Evolutionary conservation across 2,329 filamentous ascomycete genomes (phyloP), one percentile per base, ranked within the genome.

Genomic region (Nemania serpens): DNA sequence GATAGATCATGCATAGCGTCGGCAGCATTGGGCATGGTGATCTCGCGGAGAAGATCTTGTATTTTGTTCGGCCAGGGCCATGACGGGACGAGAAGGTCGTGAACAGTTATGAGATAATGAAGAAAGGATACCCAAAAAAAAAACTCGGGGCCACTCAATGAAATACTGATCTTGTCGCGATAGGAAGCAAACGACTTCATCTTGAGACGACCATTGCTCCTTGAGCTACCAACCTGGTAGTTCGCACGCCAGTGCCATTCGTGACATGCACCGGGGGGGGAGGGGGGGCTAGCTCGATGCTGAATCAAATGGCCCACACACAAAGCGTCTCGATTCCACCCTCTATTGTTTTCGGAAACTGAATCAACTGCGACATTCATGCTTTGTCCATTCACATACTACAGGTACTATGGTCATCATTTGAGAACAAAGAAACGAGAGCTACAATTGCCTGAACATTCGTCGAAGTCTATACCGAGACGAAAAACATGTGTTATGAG

Each of bases 301-400:
- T 53, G 63, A 68, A 64, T 55, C 57, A 64, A 52, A 45, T 46
- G 51, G 22, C 39, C 36, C 11, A 41, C 56, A 48, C 33, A 69
- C 65, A 70, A 69, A 71, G 65, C 59, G 25, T 29, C 55, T 43
- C 37, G 15, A 39, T n/a, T 3, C 11, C 11, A 39, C 36, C 4
- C 36, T 46, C 45, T 61, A 69, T 72, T 72, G 69, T 71, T 70
- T 70, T 42, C 69, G 70, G 69, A 70, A 70, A 51, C 20, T 22
- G 17, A 25, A 53, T 34, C 4, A 37, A 43, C 47, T 57, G 34
- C 48, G 59, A 50, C 42, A 54, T 62, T 53, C 33, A 53, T 42
- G 39, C 68, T 72, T 71, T 71, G 66, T 72, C 42, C 20, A 22
- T 15, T 42, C 50, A 63, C 60, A 64, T 55, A 55, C 59, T 60